Percentiles rank a stretch among this genome's conserved stretches.
These are phyloP conservation scores for Ephemerocybe angulata DNA, from an alignment of 768 basidiomycete species.

Conservation along the genomic window DNA sequence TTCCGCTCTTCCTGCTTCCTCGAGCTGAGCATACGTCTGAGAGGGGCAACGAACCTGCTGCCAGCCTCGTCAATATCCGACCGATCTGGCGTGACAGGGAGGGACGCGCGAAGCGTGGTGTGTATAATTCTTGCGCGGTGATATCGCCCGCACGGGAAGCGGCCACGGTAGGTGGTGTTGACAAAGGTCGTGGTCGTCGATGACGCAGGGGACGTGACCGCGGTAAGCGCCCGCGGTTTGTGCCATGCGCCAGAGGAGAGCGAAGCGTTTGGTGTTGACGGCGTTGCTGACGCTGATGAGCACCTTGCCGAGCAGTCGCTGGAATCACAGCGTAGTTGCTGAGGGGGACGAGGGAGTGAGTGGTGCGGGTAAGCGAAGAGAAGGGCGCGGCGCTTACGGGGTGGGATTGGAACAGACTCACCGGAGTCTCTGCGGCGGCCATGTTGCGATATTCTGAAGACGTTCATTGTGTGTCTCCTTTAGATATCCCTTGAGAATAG, in stretches of 20 bases:
- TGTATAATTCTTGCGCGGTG: conserved; percentile 3
- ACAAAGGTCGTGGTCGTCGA: conserved; percentile 7
- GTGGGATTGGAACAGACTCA: conserved; percentile 5
- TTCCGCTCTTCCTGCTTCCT: background rate
- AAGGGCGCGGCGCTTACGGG: conserved; percentile 15
- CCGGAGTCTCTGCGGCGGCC: background rate
- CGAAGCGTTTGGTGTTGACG: too few species aligned
- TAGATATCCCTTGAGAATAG: background rate
- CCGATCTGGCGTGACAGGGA: background rate
- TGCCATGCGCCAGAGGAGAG: background rate
- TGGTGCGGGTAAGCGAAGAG: background rate
- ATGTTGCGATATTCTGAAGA: conserved; percentile 15
- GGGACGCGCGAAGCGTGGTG: conserved; percentile 4
- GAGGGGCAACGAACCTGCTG: background rate
- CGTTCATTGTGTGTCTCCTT: conserved; percentile 22
- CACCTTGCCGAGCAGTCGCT: background rate
- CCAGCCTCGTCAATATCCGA: background rate
- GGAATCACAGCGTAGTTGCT: background rate
- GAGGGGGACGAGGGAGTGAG: background rate
- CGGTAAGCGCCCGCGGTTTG: conserved; percentile 4
- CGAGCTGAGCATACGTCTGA: conserved; percentile 2
- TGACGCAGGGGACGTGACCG: background rate
- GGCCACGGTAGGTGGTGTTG: conserved; percentile 4
- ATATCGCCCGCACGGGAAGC: conserved; percentile 8
- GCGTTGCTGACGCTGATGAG: too few species aligned